These are phyloP conservation scores for Xylariaceae sp. DNA, from an alignment of 2,329 filamentous ascomycete species.

Conservation along the genomic window DNA sequence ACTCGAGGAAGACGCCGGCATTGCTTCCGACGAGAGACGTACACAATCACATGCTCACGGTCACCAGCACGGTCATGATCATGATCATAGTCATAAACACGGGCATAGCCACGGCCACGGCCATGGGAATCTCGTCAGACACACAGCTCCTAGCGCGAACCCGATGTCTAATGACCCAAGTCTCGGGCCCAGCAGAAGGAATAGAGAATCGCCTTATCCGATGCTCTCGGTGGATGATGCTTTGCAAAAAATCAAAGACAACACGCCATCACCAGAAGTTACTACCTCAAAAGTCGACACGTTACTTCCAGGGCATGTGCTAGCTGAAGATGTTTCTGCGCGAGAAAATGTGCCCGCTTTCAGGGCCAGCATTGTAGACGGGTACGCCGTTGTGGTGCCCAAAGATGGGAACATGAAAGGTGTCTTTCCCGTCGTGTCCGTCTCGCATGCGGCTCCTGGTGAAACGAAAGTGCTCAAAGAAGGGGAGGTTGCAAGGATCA, in stretches of 20 bases:
- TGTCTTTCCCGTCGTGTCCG: slow-evolving; percentile 81
- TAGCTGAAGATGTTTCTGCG: slow-evolving; percentile 83
- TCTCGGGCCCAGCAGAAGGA: slow-evolving; percentile 69
- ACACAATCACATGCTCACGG: slow-evolving; percentile 34
- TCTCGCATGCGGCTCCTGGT: slow-evolving; percentile 83
- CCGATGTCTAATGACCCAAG: slow-evolving; percentile 65
- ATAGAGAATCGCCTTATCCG: slow-evolving; percentile 87
- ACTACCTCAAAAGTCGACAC: slow-evolving; percentile 66
- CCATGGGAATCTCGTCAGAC: slow-evolving; percentile 71
- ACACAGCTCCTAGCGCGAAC: slow-evolving; percentile 68
- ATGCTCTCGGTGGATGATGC: slow-evolving; percentile 90
- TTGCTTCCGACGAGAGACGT: slow-evolving; percentile 46
- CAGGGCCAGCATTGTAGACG: slow-evolving; percentile 94
- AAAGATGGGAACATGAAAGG: slow-evolving; percentile 72
- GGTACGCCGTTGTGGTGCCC: slow-evolving; percentile 82
- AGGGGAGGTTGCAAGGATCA: slow-evolving; percentile 87
- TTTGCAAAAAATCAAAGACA: slow-evolving; percentile 70
- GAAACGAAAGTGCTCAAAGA: slow-evolving; percentile 68
- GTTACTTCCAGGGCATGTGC: slow-evolving; percentile 73
- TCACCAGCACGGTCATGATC: slow-evolving; percentile 48
- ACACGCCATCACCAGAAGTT: slow-evolving; percentile 69
- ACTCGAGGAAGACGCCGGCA: slow-evolving; percentile 81
- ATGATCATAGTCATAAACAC: slow-evolving; percentile 59
- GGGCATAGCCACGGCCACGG: slow-evolving; percentile 59
- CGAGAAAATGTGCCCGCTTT: slow-evolving; percentile 89